These are phyloP conservation scores for Tetracladium maxilliforme DNA, from an alignment of 2,329 filamentous ascomycete genomes.

Conservation along the genomic window DNA sequence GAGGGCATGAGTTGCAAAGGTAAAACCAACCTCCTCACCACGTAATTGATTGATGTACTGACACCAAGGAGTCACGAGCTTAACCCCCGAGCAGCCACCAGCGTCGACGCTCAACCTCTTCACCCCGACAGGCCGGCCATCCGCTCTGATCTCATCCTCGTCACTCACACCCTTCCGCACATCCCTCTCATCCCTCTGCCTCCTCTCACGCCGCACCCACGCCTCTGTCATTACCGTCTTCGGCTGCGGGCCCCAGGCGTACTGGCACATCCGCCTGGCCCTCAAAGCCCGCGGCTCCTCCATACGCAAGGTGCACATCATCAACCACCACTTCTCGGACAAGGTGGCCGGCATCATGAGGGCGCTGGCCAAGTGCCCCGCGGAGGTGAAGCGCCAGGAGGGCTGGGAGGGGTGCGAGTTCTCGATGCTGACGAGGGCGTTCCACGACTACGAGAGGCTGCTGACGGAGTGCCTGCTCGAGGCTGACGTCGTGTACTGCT, in stretches of 20 bases:
- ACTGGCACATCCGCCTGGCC: constrained; percentile 83
- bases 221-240: constrained; percentile 73
- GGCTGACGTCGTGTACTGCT: constrained; percentile 77
- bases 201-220: constrained; percentile 47
- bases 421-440: constrained; percentile 50
- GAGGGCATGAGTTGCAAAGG: too few species aligned
- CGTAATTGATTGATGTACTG: too few species aligned
- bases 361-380: constrained; percentile 27
- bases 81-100: too few species aligned
- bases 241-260: constrained; percentile 78
- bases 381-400: constrained; percentile 31
- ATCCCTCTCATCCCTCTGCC: constrained; percentile 53
- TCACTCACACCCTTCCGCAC: constrained; percentile 72
- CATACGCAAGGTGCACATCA: constrained; percentile 70
- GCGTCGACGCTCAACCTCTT: too few species aligned
- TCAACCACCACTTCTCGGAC: constrained; percentile 58
- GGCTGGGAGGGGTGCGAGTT: constrained; percentile 57
- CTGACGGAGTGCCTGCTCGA: constrained; percentile 56
- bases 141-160: too few species aligned
- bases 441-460: constrained; percentile 51
- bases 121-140: too few species aligned
- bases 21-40: too few species aligned
- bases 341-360: constrained; percentile 35
- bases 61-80: too few species aligned
- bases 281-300: constrained; percentile 54